These are phyloP conservation scores for Neopestalotiopsis sp. DNA, from an alignment of 2,329 filamentous ascomycete species.

Conservation along the genomic window DNA sequence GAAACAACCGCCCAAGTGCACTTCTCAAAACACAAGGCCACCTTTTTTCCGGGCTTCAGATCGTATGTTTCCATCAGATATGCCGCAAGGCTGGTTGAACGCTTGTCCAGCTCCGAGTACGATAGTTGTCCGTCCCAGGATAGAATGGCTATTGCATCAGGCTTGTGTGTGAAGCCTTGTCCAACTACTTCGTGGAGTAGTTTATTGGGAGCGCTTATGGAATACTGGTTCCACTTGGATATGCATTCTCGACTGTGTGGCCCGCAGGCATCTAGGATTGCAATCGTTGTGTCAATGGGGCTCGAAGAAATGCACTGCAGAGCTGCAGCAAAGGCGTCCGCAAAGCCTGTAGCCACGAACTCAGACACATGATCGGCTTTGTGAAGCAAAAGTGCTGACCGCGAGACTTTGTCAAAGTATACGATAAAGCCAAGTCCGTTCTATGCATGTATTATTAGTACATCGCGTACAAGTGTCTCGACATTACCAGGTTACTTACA, in stretches of 20 bases:
- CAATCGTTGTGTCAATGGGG: conserved; percentile 2
- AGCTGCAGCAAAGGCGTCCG: conserved; percentile 3
- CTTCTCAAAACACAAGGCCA: conserved; percentile 9
- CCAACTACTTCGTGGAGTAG: neutral
- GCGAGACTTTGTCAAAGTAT: conserved; percentile 6
- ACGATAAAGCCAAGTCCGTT: neutral
- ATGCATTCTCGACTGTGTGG: neutral
- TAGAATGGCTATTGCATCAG: conserved; percentile 9
- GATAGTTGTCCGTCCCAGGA: conserved; percentile 13
- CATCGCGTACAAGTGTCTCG: neutral
- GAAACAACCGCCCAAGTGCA: conserved; percentile 7
- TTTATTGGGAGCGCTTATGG: neutral
- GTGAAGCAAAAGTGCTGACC: neutral
- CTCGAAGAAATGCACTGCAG: neutral
- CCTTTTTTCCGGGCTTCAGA: conserved; percentile 3
- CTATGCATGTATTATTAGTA: neutral
- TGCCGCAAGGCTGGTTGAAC: conserved; percentile 1
- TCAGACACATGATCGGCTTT: neutral
- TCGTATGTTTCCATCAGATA: neutral
- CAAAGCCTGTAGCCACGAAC: conserved; percentile 6
- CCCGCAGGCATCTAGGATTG: neutral
- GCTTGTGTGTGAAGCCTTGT: conserved; percentile 4
- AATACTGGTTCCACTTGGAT: conserved; percentile 9
- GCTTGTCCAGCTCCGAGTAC: conserved; percentile 9
- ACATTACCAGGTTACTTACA: neutral